phyloP scores from a whole-genome alignment of 371 early-diverging fungal species.

The Actinomortierella ambigua region DNA sequence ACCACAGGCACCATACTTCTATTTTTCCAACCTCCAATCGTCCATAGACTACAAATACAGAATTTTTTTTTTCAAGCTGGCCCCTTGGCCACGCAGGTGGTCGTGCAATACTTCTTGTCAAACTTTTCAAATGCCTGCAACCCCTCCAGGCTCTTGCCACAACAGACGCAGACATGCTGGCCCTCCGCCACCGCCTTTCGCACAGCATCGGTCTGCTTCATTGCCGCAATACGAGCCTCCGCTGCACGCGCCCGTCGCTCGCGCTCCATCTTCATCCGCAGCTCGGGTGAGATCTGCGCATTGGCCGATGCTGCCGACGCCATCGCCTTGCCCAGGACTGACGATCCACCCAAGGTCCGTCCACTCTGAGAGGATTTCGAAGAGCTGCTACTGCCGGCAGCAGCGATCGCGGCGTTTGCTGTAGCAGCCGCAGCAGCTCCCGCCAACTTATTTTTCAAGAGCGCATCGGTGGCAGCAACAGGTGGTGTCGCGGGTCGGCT shows the following conservation, averaged over 20 bases:
- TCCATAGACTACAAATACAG: not conserved
- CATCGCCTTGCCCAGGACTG: slow-evolving; percentile 32
- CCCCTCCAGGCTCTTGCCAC: slow-evolving; percentile 47
- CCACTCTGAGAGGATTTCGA: not conserved
- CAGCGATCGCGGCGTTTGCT: slow-evolving; percentile 13
- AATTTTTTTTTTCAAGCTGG: slow-evolving; percentile 16
- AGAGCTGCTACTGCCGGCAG: slow-evolving; percentile 15
- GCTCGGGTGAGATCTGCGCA: slow-evolving; percentile 74
- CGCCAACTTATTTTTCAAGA: slow-evolving; percentile 30
- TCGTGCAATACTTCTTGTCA: slow-evolving; percentile 49
- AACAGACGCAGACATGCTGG: slow-evolving; percentile 47
- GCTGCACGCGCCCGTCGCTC: slow-evolving; percentile 85
- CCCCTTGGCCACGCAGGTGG: slow-evolving; percentile 39
- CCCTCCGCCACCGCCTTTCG: slow-evolving; percentile 29
- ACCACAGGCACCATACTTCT: no score
- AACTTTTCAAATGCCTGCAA: slow-evolving; percentile 53
- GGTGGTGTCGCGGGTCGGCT: slow-evolving; percentile 46
- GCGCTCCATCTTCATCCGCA: slow-evolving; percentile 77
- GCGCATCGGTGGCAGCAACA: slow-evolving; percentile 14
- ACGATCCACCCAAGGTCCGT: slow-evolving; percentile 19
- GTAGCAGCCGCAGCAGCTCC: slow-evolving; percentile 15
- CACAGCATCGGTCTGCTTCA: slow-evolving; percentile 22
- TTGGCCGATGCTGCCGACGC: slow-evolving; percentile 37
- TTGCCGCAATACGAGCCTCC: slow-evolving; percentile 63
- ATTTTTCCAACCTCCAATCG: no score